Conservation (phyloP, 208 protist species). For the Novymonas esmeraldas region DNA sequence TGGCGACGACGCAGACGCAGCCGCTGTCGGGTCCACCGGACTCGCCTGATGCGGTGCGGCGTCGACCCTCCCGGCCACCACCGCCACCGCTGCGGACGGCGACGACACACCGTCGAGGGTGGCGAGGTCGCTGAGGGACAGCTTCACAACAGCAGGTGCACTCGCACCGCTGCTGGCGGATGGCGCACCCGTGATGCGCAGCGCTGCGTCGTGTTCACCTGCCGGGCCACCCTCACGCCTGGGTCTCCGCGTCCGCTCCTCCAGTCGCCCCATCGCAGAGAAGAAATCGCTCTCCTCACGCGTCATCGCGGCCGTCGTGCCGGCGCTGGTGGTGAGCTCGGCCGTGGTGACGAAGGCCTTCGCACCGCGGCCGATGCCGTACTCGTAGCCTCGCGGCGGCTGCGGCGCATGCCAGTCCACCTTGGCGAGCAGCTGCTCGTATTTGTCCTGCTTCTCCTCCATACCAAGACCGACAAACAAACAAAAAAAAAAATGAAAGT, state of each 20-base stretch:
- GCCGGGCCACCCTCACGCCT: constrained; percentile 10
- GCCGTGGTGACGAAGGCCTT: constrained; percentile 76
- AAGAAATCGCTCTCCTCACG: constrained; percentile 60
- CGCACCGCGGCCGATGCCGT: constrained; percentile 78
- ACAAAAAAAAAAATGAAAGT: constrained; percentile 11
- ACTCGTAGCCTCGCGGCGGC: constrained; percentile 79
- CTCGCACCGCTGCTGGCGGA: background rate
- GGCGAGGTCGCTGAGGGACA: constrained; percentile 54
- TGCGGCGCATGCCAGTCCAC: constrained; percentile 74
- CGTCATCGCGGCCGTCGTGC: constrained; percentile 29
- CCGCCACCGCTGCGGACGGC: background rate
- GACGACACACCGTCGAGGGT: constrained; percentile 19
- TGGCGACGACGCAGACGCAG: background rate
- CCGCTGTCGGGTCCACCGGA: background rate
- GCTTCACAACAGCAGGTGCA: constrained; percentile 19
- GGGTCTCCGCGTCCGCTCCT: constrained; percentile 32
- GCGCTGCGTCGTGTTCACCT: background rate
- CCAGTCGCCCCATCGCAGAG: constrained; percentile 52
- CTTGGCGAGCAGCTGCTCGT: constrained; percentile 72
- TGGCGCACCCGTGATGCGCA: background rate
- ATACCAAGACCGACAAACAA: constrained; percentile 3
- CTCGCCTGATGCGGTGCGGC: too few species aligned
- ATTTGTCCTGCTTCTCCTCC: constrained; percentile 53
- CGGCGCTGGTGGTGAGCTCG: constrained; percentile 54
- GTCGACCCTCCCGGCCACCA: too few species aligned